Evolutionary conservation across 306 rosid genomes (phyloP).

Genomic region (Dryas octopetala): DNA sequence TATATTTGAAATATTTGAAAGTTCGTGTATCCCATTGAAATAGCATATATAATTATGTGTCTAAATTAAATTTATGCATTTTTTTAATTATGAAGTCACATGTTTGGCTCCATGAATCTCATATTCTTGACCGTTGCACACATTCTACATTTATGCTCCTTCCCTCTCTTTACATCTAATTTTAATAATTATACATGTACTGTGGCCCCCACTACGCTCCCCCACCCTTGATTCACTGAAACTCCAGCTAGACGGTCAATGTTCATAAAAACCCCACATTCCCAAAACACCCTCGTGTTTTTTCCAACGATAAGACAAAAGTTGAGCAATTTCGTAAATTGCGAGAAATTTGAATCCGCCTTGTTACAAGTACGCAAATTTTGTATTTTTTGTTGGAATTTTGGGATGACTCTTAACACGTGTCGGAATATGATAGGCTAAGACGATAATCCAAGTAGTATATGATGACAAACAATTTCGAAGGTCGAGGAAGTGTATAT

Average conservation of each 20-base stretch:
- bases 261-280: neutral
- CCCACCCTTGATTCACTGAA: constrained; percentile 8
- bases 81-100: no score
- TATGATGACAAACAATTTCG: neutral
- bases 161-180: neutral
- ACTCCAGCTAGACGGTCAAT: neutral
- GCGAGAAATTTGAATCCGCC: neutral
- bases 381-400: neutral
- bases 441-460: neutral
- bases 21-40: no score
- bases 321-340: constrained; percentile 11
- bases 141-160: neutral
- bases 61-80: no score
- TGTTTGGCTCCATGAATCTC: neutral
- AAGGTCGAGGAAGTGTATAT: neutral
- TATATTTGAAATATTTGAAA: no score
- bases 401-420: neutral
- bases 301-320: no score
- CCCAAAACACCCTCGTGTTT: neutral
- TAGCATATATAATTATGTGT: no score
- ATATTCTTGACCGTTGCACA: constrained; percentile 12
- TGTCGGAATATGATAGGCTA: neutral
- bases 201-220: constrained; percentile 3
- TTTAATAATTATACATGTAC: neutral
- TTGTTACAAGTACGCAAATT: neutral